Evolutionary conservation across 805 yeast species (phyloP).

Genomic region (Candida sithepensis): DNA sequence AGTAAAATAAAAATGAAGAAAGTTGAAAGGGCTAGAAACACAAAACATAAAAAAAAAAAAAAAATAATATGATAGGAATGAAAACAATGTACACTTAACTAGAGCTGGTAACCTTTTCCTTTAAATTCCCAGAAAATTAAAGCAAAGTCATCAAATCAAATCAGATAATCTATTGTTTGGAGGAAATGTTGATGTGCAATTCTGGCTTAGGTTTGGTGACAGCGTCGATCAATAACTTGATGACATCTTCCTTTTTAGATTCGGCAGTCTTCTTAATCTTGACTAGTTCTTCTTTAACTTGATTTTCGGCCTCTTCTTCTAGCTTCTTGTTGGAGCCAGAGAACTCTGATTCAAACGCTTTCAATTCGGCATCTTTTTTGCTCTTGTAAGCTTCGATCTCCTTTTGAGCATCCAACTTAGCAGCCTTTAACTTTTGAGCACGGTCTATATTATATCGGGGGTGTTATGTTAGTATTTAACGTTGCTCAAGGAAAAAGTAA

Average conservation of each 20-base stretch:
- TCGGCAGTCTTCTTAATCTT: conserved; percentile 63
- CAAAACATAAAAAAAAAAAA: neutral
- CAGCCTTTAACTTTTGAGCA: conserved; percentile 84
- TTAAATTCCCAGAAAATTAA: neutral
- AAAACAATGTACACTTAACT: neutral
- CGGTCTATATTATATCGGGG: conserved; percentile 43
- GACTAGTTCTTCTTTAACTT: conserved; percentile 65
- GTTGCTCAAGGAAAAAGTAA: too few species aligned
- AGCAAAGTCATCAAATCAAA: neutral
- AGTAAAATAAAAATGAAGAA: conserved; percentile 1
- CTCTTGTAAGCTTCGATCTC: conserved; percentile 86
- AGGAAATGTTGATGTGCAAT: conserved; percentile 60
- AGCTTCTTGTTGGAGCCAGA: conserved; percentile 72
- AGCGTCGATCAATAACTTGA: conserved; percentile 74
- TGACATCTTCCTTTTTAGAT: conserved; percentile 62
- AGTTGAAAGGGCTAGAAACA: neutral
- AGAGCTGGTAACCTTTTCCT: neutral
- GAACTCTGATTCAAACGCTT: conserved; percentile 65
- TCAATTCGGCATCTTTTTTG: conserved; percentile 79
- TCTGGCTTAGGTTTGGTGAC: conserved; percentile 77
- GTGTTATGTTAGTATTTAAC: neutral
- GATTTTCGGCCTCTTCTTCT: conserved; percentile 73
- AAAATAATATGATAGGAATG: neutral
- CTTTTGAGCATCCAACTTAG: conserved; percentile 85
- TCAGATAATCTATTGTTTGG: conserved; percentile 4